Base-by-base conservation (phyloP, 768 basidiomycete genomes). In the Lepiota brunneoincarnata region DNA sequence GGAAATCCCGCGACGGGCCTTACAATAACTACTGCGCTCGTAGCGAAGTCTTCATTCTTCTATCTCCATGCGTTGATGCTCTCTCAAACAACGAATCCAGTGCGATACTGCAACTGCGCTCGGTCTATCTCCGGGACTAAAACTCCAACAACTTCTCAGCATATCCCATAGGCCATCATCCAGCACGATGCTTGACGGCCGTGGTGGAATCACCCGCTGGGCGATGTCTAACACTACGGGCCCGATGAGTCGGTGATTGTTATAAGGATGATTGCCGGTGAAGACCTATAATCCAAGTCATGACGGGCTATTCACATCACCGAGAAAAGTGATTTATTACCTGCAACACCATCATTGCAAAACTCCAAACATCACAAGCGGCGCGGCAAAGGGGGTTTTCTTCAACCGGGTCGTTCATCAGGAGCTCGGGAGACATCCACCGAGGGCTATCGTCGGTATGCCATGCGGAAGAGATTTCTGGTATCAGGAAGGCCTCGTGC, bases 281-380 rank as follows among this genome's bases (percentile, higher is more conserved):
- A 31, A 51, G 10, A 35, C 18, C 50, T 51, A 20, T 6, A 9
- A 18, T 42, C 7, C 31, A 31, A 31, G 31, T 31, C 7, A 10
- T 14, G 24, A 26, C 5, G 4, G 15, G 23, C n/a, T 51, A 49
- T 26, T 31, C 4, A n/a, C n/a, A 21, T 17, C n/a, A 41, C 34
- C n/a, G 28, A 42, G 31, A 23, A 28, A 15, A n/a, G n/a, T n/a
- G 28, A 40, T 18, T 21, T n/a, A 9, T 37, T 21, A 56, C 55
- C 36, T 56, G 49, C 3, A 56, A 23, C 5, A 45, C 48, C 9
- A 42, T 39, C 55, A 56, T 56, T 17, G 41, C 55, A 21, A 56
- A 56, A 39, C 55, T 51, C 49, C 44, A 56, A 23, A 56, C 55
- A 39, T 56, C 55, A 26, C 24, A 39, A 20, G 49, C 23, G 10